These are phyloP conservation scores for Fusarium staphyleae DNA, from an alignment of 2,329 filamentous ascomycete genomes.

Conservation along the genomic window DNA sequence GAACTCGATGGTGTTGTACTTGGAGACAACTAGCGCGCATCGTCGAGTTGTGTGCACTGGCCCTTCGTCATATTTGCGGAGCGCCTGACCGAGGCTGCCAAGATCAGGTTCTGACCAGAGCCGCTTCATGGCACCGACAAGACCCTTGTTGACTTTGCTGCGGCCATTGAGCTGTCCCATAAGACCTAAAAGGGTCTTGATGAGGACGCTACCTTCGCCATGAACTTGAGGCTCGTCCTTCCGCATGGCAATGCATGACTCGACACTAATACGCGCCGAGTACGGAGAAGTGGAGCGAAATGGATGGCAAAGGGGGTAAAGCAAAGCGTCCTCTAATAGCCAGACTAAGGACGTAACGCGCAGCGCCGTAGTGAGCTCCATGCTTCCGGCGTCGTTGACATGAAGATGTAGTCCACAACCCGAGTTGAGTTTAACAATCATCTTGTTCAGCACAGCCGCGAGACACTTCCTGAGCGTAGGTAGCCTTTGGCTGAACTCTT, in stretches of 20 bases:
- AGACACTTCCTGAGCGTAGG: constrained; percentile 34
- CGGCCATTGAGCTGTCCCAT: constrained; percentile 12
- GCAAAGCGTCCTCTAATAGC: constrained; percentile 34
- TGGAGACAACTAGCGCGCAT: constrained; percentile 38
- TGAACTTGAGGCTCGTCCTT: constrained; percentile 2
- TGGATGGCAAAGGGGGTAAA: constrained; percentile 37
- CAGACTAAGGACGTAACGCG: constrained; percentile 32
- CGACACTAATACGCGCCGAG: constrained; percentile 26
- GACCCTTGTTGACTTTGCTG: constrained; percentile 15
- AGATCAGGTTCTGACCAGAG: constrained; percentile 24
- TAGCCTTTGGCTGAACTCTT: constrained; percentile 31
- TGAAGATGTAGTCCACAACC: constrained; percentile 41
- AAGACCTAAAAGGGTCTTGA: constrained; percentile 3
- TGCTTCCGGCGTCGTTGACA: constrained; percentile 28
- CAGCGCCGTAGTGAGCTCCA: constrained; percentile 29
- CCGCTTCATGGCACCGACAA: constrained; percentile 25
- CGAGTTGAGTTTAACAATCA: constrained; percentile 38
- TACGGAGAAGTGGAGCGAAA: constrained; percentile 30
- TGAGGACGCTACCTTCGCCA: constrained; percentile 15
- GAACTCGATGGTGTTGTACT: constrained; percentile 40
- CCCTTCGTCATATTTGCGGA: constrained; percentile 37
- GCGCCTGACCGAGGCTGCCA: constrained; percentile 12
- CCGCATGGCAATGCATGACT: constrained; percentile 29
- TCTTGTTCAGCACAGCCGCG: constrained; percentile 18
- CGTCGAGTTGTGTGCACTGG: constrained; percentile 33